Percentiles rank a stretch among this genome's conserved stretches.
Conservation (phyloP, 331 rosid genomes). For the Quercus lobata region DNA sequence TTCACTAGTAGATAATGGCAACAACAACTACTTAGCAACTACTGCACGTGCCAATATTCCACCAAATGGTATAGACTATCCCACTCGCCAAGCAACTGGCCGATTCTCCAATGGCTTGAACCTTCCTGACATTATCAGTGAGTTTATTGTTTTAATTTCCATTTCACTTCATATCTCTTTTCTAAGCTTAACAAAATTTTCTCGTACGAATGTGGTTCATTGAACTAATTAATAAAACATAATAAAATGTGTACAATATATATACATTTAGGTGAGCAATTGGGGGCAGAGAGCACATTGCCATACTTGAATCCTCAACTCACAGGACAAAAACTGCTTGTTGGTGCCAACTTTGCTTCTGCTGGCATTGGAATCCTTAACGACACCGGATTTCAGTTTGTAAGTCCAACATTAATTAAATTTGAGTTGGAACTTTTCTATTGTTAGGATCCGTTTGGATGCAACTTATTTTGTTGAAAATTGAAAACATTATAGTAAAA, state of each 20-base stretch:
- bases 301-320: slow-evolving; percentile 43
- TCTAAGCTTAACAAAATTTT: too few species aligned
- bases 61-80: slow-evolving; percentile 53
- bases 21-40: slow-evolving; percentile 52
- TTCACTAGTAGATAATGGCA: slow-evolving; percentile 57
- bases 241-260: background rate
- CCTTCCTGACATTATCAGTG: slow-evolving; percentile 53
- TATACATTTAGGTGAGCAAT: slow-evolving; percentile 29
- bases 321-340: slow-evolving; percentile 33
- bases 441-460: too few species aligned
- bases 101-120: slow-evolving; percentile 64
- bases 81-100: slow-evolving; percentile 46
- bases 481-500: too few species aligned
- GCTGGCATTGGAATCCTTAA: slow-evolving; percentile 60
- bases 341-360: slow-evolving; percentile 59
- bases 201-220: background rate
- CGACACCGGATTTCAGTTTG: slow-evolving; percentile 52
- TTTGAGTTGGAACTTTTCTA: too few species aligned
- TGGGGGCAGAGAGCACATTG: slow-evolving; percentile 42
- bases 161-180: background rate
- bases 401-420: slow-evolving; percentile 1
- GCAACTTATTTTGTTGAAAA: too few species aligned
- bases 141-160: background rate
- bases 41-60: slow-evolving; percentile 44
- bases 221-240: background rate